Percentiles rank a stretch among this genome's conserved stretches.
Evolutionary conservation across 345 rosid species (phyloP).

Genomic region (Diplotaxis tenuifolia): DNA sequence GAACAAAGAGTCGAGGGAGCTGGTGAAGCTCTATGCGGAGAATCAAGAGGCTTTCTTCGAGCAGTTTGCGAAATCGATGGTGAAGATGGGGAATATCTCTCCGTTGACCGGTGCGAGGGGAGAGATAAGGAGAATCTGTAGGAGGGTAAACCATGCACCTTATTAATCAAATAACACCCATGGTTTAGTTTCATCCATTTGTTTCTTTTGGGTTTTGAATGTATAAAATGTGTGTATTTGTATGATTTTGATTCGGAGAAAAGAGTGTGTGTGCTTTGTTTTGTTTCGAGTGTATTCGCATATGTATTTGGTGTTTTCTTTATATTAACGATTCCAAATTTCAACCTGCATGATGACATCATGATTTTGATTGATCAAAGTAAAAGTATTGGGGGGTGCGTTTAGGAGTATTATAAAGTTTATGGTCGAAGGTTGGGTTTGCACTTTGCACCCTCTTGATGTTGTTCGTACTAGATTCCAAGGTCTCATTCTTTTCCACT

Average conservation of each 20-base stretch:
- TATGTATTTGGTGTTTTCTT: not conserved
- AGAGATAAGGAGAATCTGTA: slow-evolving; percentile 60
- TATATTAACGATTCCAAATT: not conserved
- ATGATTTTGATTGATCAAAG: no score
- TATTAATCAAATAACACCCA: slow-evolving; percentile 11
- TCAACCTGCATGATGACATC: not conserved
- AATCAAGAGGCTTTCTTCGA: slow-evolving; percentile 53
- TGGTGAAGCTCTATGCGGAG: slow-evolving; percentile 58
- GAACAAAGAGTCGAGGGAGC: slow-evolving; percentile 47
- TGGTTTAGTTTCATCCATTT: slow-evolving; percentile 4
- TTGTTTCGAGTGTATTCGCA: not conserved
- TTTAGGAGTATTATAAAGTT: no score
- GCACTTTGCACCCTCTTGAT: slow-evolving; percentile 94
- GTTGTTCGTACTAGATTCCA: slow-evolving; percentile 92
- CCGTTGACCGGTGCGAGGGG: slow-evolving; percentile 67
- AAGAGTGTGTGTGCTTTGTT: not conserved
- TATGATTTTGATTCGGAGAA: not conserved
- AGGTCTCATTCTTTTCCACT: slow-evolving; percentile 58
- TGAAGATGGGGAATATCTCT: slow-evolving; percentile 72
- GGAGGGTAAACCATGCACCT: slow-evolving; percentile 54
- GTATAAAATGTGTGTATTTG: slow-evolving; percentile 2
- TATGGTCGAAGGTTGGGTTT: no score
- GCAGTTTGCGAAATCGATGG: slow-evolving; percentile 76
- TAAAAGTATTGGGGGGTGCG: no score
- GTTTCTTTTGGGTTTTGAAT: slow-evolving; percentile 13